phyloP scores from a whole-genome alignment of 345 rosid species.

The Camelina laxa region DNA sequence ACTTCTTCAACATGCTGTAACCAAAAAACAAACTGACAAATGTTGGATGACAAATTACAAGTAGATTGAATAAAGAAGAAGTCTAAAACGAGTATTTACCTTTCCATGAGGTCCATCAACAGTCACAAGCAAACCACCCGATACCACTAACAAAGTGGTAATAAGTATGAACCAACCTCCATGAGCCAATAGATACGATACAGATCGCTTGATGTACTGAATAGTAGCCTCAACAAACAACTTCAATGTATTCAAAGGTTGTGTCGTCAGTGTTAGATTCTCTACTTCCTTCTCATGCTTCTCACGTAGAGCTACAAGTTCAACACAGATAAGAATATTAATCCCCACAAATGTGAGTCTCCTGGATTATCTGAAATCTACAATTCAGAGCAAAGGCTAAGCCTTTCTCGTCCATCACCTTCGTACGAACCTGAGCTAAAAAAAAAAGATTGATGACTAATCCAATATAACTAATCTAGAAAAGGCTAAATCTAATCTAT shows the following conservation, averaged over 20 bases:
- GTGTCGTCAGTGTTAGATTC: constrained; percentile 64
- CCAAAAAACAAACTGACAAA: not conserved
- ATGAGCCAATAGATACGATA: constrained; percentile 62
- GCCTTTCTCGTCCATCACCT: not conserved
- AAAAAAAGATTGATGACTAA: not conserved
- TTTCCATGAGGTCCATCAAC: constrained; percentile 89
- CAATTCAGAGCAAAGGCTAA: not conserved
- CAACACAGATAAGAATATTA: not conserved
- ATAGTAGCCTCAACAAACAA: constrained; percentile 63
- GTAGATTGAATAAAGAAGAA: constrained; percentile 1
- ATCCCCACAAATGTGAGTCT: not conserved
- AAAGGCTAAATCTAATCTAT: not conserved
- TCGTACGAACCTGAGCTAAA: not conserved
- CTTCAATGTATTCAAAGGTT: constrained; percentile 79
- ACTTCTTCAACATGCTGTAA: constrained; percentile 86
- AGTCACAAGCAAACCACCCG: constrained; percentile 59
- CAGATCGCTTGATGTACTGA: constrained; percentile 57
- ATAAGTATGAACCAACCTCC: constrained; percentile 77
- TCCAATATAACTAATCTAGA: not conserved
- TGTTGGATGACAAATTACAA: not conserved
- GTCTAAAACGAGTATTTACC: constrained; percentile 48
- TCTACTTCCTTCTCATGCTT: constrained; percentile 76
- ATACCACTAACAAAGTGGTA: constrained; percentile 41
- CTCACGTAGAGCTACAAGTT: constrained; percentile 57
- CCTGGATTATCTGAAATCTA: not conserved